These are phyloP conservation scores for Salvia sclarea DNA, from an alignment of 305 asterid species.

Conservation along the genomic window DNA sequence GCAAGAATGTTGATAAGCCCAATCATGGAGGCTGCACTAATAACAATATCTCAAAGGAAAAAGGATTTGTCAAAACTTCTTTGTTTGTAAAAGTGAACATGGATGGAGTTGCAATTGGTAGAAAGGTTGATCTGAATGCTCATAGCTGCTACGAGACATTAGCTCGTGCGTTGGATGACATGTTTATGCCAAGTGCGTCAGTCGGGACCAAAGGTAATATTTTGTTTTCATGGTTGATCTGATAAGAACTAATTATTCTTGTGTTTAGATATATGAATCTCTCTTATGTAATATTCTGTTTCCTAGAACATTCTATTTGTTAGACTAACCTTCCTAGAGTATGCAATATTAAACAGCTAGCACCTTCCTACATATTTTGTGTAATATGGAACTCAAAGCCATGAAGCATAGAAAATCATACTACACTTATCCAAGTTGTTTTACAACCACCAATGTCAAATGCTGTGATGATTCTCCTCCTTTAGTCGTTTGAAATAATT, in stretches of 20 bases:
- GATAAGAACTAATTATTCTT: background rate
- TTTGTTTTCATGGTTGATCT: constrained; percentile 21
- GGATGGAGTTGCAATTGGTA: constrained; percentile 83
- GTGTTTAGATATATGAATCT: background rate
- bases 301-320: background rate
- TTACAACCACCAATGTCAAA: background rate
- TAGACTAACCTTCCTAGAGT: background rate
- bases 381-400: background rate
- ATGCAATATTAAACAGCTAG: background rate
- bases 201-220: constrained; percentile 51
- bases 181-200: constrained; percentile 54
- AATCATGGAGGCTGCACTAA: constrained; percentile 29
- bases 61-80: constrained; percentile 43
- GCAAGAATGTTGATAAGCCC: constrained; percentile 35
- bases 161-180: constrained; percentile 59
- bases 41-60: constrained; percentile 39
- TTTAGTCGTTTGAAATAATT: background rate
- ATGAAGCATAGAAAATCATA: background rate
- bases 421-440: background rate
- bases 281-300: background rate
- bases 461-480: background rate
- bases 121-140: constrained; percentile 79
- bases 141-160: constrained; percentile 68
- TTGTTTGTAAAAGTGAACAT: constrained; percentile 80
- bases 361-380: background rate